Base-by-base conservation (phyloP, 2,329 filamentous ascomycete species). In the Exutisphaerella laricina region DNA sequence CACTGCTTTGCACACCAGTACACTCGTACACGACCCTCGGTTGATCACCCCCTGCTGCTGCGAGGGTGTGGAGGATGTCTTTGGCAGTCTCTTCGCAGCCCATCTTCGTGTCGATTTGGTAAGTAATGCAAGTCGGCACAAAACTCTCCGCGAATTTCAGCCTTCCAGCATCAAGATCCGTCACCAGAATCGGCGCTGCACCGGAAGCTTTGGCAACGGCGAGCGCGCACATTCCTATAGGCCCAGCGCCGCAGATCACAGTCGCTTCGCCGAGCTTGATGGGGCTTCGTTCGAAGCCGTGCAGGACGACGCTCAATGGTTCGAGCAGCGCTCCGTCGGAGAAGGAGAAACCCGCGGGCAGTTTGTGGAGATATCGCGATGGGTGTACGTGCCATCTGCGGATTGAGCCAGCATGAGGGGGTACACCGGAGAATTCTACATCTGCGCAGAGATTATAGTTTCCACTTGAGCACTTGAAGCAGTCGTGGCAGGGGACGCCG, bases 271-370 rank as follows among this genome's bases (percentile, higher is more conserved):
- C 61, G 4, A 63, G 48, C 32, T 53, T 53, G 21, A 64, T 39
- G 6, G 52, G 50, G 16, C 48, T 46, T 50, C 68, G 63, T 30
- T 65, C 58, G 39, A 67, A 67, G n/a, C 69, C 70, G 49, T 72
- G 69, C 22, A 74, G 64, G 4, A 67, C 69, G 0, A 74, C 70
- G 8, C 64, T 66, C 2, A 70, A 62, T 3, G 71, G 71, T 71
- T 97, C 90, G 57, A 96, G 80, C 43, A 96, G 70, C 2, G 90
- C 89, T 41, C 88, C 90, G 67, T 96, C 88, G 58, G 89, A 83
- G 44, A 89, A 73, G 0, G 76, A 81, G 41, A 96, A 79, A 51
- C 72, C 68, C 8, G 83, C 78, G 1, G 89, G 88, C 2, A 97
- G 78, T 70, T 86, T 87, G 70, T 92, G 94, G 74, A 88, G 92